Base-by-base conservation (phyloP, 2,329 filamentous ascomycete species). In the Fusarium sp. region DNA sequence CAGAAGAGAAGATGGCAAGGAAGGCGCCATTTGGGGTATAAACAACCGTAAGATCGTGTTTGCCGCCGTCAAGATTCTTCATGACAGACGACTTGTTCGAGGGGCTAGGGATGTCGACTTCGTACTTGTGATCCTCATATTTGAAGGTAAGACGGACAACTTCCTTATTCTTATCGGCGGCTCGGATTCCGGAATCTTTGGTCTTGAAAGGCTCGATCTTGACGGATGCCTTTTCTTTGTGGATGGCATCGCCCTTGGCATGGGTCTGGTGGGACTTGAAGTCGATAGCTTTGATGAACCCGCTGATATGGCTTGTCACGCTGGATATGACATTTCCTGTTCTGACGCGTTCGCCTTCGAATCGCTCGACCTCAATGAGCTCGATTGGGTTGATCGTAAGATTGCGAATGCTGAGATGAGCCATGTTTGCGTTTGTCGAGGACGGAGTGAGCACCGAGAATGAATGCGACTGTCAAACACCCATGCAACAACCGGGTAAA, bases 61-160 rank as follows among this genome's bases (percentile, higher is more conserved):
- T 74, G 78, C 82, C 77, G 75, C 82, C 77, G 59, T 83, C 80
- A 15, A 91, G 79, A 54, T 85, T 85, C 69, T 83, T 86, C 82
- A 93, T 87, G 48, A 88, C 85, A 26, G 86, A 86, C 34, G 89
- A 90, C 67, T 86, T 86, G 51, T 80, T 80, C 22, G 85, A 87
- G 4, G 87, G 84, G 31, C 90, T 90, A 1, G 92, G 91, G 20
- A 90, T 86, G 75, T 95, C 92, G 68, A 94, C 87, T 71, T 91
- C 88, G 79, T 97, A 95, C 58, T 69, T 64, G 71, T 80, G 70
- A 67, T 76, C 57, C 68, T 87, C 85, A 71, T 86, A 86, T 72
- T 91, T 87, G 74, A 98, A 91, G 2, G 89, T 92, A 58, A 98
- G 83, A 34, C 93, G 91, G 48, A 97, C 76, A 14, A 92, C 85